Percentiles rank a stretch among this genome's conserved stretches.
Evolutionary conservation across 2,329 filamentous ascomycete genomes (phyloP).

Genomic region (Colletotrichum lupini): DNA sequence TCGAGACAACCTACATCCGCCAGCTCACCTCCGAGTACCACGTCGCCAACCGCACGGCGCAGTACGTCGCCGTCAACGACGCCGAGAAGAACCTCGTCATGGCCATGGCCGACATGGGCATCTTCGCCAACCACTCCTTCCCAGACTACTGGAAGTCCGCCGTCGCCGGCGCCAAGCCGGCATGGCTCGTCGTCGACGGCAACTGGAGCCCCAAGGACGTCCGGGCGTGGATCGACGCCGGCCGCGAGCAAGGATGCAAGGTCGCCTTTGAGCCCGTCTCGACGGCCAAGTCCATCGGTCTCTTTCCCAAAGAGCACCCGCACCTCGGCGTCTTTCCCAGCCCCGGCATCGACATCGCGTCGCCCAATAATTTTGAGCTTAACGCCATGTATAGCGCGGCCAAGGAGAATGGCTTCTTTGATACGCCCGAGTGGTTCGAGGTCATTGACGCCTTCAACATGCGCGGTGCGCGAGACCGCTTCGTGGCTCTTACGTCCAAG

Average conservation of each 20-base stretch:
- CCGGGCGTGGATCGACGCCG: constrained; percentile 73
- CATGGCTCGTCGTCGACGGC: constrained; percentile 85
- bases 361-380: constrained; percentile 87
- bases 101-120: constrained; percentile 96
- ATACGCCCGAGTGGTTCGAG: constrained; percentile 79
- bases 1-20: constrained; percentile 73
- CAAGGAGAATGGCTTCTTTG: constrained; percentile 73
- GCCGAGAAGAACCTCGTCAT: constrained; percentile 84
- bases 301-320: constrained; percentile 66
- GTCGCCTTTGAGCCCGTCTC: constrained; percentile 93
- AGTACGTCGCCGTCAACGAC: constrained; percentile 93
- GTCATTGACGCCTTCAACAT: constrained; percentile 82
- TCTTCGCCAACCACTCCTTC: constrained; percentile 72
- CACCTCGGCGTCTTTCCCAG: constrained; percentile 66
- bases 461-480: constrained; percentile 76
- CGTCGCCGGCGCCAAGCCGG: constrained; percentile 67
- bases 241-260: constrained; percentile 63
- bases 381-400: constrained; percentile 81
- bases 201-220: constrained; percentile 82
- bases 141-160: constrained; percentile 69
- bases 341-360: constrained; percentile 76
- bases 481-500: constrained; percentile 74
- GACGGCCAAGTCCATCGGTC: constrained; percentile 76
- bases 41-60: constrained; percentile 77
- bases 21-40: constrained; percentile 60